Percentiles rank a stretch among this genome's conserved stretches.
Conservation (phyloP, 768 basidiomycete genomes). For the Auricularia cornea region DNA sequence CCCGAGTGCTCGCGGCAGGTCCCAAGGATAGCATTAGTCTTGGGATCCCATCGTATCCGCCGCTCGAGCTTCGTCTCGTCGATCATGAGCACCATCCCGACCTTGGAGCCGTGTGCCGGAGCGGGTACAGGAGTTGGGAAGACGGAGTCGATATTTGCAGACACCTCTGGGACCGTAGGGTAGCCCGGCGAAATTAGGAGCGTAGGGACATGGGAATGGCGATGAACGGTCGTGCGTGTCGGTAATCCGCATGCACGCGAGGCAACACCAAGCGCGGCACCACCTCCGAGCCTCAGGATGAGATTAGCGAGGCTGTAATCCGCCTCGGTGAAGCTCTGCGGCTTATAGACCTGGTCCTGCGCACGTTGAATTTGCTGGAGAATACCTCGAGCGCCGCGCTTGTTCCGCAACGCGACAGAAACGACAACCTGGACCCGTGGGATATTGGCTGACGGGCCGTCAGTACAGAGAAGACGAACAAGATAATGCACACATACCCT, state of each 20-base stretch:
- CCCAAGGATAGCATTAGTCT: constrained; percentile 15
- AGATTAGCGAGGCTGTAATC: constrained; percentile 14
- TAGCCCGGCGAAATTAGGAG: not conserved
- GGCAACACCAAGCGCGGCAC: constrained; percentile 11
- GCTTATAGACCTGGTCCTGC: not conserved
- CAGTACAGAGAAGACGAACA: constrained; percentile 8
- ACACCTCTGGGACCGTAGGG: not conserved
- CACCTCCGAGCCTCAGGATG: constrained; percentile 16
- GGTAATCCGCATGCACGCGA: constrained; percentile 3
- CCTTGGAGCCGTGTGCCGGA: not conserved
- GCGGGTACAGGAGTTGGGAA: not conserved
- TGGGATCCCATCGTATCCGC: constrained; percentile 14
- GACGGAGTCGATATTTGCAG: not conserved
- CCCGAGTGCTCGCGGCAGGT: constrained; percentile 17
- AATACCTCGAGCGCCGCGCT: constrained; percentile 12
- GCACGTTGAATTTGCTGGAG: not conserved
- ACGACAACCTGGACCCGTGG: constrained; percentile 11
- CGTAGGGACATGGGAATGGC: not conserved
- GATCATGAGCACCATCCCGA: constrained; percentile 12
- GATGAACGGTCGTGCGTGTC: not conserved
- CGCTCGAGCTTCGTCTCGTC: constrained; percentile 17
- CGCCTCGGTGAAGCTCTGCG: constrained; percentile 13
- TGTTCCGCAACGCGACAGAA: constrained; percentile 10
- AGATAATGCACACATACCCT: constrained; percentile 9
- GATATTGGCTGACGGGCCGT: constrained; percentile 10